A percentile compares a stretch with the other conserved stretches of the same genome.
Conservation (phyloP, 305 asterid genomes). For the Solanum aculeatissimum region DNA sequence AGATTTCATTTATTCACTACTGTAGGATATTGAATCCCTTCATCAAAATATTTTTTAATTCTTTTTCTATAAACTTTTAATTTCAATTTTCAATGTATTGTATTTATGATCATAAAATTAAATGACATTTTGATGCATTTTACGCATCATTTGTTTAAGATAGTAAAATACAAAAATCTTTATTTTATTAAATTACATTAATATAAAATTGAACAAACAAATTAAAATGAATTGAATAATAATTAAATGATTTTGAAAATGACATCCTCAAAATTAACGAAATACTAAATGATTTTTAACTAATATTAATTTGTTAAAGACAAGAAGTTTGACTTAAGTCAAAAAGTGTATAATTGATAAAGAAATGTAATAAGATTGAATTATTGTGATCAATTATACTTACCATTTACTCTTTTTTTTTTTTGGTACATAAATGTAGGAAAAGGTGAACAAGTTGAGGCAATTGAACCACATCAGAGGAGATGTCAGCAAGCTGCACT, state of each 20-base stretch:
- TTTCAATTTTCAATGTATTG: background rate
- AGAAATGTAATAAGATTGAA: background rate
- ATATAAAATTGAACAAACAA: too few species aligned
- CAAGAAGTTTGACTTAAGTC: background rate
- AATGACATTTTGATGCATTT: background rate
- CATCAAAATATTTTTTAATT: too few species aligned
- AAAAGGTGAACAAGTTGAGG: background rate
- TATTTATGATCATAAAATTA: background rate
- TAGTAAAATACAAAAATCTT: background rate
- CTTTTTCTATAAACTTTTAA: background rate
- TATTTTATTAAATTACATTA: too few species aligned
- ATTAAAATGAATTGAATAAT: too few species aligned
- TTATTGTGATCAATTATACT: background rate
- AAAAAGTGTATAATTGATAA: background rate
- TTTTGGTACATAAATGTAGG: slow-evolving; percentile 17
- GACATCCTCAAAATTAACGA: too few species aligned
- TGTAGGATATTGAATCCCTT: too few species aligned
- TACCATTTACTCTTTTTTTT: background rate
- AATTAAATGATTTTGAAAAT: background rate
- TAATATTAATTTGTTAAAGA: too few species aligned
- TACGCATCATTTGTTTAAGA: too few species aligned
- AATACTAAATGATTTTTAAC: too few species aligned
- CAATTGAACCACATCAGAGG: too few species aligned
- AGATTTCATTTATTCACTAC: too few species aligned
- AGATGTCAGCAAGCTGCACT: too few species aligned